These are phyloP conservation scores for Cupressus sempervirens DNA, from an alignment of 75 land plant species.

Conservation along the genomic window DNA sequence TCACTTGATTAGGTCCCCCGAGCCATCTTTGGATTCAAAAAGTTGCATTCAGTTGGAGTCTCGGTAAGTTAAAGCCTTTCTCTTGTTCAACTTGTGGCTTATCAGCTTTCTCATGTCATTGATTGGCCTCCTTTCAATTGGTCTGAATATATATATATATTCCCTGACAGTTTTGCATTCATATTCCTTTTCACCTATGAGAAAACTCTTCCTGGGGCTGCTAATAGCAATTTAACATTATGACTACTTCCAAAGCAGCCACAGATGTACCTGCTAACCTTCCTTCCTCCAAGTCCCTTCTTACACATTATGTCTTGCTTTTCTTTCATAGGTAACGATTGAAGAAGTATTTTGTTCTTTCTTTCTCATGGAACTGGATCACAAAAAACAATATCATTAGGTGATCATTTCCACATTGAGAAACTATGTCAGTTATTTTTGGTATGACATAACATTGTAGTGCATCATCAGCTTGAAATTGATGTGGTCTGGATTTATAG, in stretches of 20 bases:
- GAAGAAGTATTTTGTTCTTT: neutral
- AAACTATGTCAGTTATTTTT: neutral
- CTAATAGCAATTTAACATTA: neutral
- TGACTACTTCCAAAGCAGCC: neutral
- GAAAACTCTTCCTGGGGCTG: neutral
- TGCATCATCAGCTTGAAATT: neutral
- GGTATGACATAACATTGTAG: neutral
- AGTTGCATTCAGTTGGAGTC: neutral
- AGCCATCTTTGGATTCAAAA: neutral
- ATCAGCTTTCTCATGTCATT: neutral
- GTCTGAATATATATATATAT: neutral
- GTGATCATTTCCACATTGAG: neutral
- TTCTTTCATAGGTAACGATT: neutral
- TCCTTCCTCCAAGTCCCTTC: neutral
- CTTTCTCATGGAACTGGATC: neutral
- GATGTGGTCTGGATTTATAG: neutral
- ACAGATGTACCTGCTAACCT: neutral
- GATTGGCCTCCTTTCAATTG: neutral
- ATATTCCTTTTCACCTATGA: neutral
- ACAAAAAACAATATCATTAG: neutral
- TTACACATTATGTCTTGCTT: neutral
- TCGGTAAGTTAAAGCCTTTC: neutral
- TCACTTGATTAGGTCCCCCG: conserved; percentile 42
- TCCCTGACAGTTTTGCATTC: neutral
- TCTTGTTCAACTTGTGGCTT: neutral